Percentiles rank a stretch among this genome's conserved stretches.
Conservation (phyloP, 257 asterid species). For the Solanum piurae region DNA sequence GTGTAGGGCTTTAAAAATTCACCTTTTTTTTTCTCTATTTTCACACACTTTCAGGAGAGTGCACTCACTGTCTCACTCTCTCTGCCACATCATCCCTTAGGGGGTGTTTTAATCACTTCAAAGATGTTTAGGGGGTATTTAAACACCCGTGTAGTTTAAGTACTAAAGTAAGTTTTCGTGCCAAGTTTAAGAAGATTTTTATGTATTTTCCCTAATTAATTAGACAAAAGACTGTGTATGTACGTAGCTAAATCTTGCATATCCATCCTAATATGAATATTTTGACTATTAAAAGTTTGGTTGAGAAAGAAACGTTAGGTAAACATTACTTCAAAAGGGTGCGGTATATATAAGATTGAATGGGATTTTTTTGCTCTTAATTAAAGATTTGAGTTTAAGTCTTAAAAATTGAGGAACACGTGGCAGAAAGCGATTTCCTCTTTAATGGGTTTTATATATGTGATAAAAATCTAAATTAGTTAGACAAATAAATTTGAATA, state of each 20-base stretch:
- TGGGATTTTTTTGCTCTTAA: fast-evolving
- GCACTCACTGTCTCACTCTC: no score
- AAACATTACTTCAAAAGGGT: background rate
- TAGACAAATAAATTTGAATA: background rate
- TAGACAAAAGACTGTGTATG: background rate
- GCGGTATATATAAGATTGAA: background rate
- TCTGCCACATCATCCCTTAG: no score
- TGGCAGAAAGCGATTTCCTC: fast-evolving
- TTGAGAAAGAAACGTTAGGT: background rate
- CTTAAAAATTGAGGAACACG: background rate
- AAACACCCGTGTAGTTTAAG: no score
- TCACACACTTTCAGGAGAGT: no score
- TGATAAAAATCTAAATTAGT: background rate
- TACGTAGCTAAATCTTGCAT: background rate
- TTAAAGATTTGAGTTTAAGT: fast-evolving
- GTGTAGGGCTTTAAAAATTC: no score
- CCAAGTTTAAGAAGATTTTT: no score
- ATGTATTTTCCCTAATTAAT: background rate
- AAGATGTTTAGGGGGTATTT: no score
- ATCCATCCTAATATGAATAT: background rate
- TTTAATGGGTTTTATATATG: background rate
- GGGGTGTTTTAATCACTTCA: no score
- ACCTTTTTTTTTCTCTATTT: no score
- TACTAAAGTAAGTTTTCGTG: no score
- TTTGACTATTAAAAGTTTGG: background rate